A percentile compares a stretch with the other conserved stretches of the same genome.
Conservation (phyloP, 2,329 filamentous ascomycete species). For the Colletotrichum melonis region DNA sequence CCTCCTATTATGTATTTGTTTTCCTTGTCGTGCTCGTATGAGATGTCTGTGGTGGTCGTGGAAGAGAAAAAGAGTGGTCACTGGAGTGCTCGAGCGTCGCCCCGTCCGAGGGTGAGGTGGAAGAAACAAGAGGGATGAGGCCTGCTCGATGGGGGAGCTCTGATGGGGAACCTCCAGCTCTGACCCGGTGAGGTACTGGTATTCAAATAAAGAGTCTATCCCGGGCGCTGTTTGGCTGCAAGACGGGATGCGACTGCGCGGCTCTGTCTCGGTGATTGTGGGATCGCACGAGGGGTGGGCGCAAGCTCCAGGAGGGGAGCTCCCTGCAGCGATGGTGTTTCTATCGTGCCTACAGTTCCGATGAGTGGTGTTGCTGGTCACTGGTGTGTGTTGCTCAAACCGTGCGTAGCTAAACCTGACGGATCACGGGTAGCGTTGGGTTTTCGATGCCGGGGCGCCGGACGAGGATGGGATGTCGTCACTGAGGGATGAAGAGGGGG, state of each 20-base stretch:
- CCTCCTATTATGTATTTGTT: neutral
- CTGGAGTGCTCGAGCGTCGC: constrained; percentile 1
- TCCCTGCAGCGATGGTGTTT: constrained; percentile 8
- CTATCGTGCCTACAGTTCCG: constrained; percentile 16
- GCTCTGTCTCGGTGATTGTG: constrained; percentile 24
- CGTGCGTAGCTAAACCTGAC: neutral
- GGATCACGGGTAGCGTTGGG: neutral
- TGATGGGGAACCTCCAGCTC: neutral
- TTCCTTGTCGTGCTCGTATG: neutral
- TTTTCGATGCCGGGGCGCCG: neutral
- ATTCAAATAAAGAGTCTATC: neutral
- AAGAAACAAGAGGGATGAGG: constrained; percentile 3
- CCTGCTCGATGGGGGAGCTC: neutral
- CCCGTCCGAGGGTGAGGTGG: neutral
- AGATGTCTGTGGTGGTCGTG: neutral
- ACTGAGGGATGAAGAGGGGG: neutral
- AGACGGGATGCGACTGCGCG: constrained; percentile 16
- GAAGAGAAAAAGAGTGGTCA: neutral
- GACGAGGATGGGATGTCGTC: neutral
- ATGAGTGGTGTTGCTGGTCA: neutral
- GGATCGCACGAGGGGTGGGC: neutral
- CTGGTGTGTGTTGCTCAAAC: neutral
- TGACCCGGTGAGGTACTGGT: neutral
- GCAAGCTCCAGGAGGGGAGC: constrained; percentile 19
- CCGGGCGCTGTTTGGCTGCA: neutral